Percentiles rank a stretch among this genome's conserved stretches.
These are phyloP conservation scores for Fusarium sp. DNA, from an alignment of 2,329 filamentous ascomycete species.

Conservation along the genomic window DNA sequence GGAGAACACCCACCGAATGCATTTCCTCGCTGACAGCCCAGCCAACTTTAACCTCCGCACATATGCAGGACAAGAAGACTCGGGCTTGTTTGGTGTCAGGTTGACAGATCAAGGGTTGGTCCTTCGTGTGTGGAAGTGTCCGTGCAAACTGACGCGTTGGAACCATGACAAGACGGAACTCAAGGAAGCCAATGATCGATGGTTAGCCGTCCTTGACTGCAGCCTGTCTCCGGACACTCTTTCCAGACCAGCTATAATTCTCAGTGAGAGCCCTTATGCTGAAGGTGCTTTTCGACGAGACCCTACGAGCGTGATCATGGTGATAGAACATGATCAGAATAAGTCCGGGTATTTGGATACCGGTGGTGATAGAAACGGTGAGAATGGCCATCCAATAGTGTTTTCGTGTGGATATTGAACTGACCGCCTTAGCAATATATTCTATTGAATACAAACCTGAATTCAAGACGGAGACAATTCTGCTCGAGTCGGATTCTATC, in stretches of 20 bases:
- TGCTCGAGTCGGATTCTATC: conserved; percentile 37
- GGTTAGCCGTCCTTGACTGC: conserved; percentile 43
- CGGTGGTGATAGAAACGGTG: conserved; percentile 27
- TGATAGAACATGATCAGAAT: conserved; percentile 38
- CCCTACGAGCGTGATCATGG: conserved; percentile 40
- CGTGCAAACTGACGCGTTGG: conserved; percentile 37
- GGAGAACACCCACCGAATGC: conserved; percentile 33
- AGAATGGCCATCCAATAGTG: neutral
- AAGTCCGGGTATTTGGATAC: conserved; percentile 38
- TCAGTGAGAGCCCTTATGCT: conserved; percentile 35
- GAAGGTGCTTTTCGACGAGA: conserved; percentile 33
- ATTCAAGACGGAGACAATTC: conserved; percentile 40
- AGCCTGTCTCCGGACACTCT: conserved; percentile 41
- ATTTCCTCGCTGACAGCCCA: conserved; percentile 40
- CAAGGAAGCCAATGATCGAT: conserved; percentile 32
- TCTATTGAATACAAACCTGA: conserved; percentile 42
- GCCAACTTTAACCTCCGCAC: conserved; percentile 41
- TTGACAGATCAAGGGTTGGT: conserved; percentile 39
- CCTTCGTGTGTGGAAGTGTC: conserved; percentile 41
- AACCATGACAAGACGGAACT: conserved; percentile 36
- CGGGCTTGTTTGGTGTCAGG: conserved; percentile 33
- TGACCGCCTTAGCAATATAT: conserved; percentile 32
- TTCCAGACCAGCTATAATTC: conserved; percentile 39
- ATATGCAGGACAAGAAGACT: conserved; percentile 39
- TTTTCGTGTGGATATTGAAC: neutral